Evolutionary conservation across 306 rosid species (phyloP), one percentile per base, ranked within the genome.

Genomic region (Cucumis hystrix): DNA sequence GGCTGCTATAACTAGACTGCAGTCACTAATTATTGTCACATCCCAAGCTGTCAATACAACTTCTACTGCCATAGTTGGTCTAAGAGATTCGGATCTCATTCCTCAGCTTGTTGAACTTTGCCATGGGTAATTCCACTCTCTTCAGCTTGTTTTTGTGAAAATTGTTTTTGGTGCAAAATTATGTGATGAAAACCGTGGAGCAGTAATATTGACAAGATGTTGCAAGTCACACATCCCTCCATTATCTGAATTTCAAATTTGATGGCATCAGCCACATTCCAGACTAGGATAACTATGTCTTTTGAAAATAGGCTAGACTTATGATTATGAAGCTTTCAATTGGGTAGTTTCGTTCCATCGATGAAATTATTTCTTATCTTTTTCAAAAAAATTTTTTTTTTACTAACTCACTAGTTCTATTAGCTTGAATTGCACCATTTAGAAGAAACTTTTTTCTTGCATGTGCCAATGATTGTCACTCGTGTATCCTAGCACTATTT

Each of bases 41-140:
- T 96, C 99, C 76, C 97, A 96, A 83, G 99, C 99, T 6, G 99
- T 96, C 80, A 83, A 93, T 68, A 89, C 99, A 69, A 96, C 99
- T 82, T 92, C 98, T 41, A 85, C 97, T 2, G 93, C 96, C 28
- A 91, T 92, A 57, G 65, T 84, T 62, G 91, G 89, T 77, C 91
- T 91, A 60, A 83, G 99, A 79, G 91, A 96, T 88, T 88, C 99
- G 13, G 94, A 85, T 87, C 96, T 96, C 75, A 94, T 96, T 83
- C 96, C 98, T 80, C 98, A 92, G 92, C 98, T 96, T 40, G 87
- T 91, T 86, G 88, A 87, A 65, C 96, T 96, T 69, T 91, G 97
- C 81, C 98, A 92, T 64, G 99, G 91, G 99, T 96, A 87, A 74
- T 81, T 74, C 75, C 82, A 77, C 83, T 79, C 71, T 75, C 75